Base-by-base conservation (phyloP, 108 stramenopile species). In the Cyclotella sp. region DNA sequence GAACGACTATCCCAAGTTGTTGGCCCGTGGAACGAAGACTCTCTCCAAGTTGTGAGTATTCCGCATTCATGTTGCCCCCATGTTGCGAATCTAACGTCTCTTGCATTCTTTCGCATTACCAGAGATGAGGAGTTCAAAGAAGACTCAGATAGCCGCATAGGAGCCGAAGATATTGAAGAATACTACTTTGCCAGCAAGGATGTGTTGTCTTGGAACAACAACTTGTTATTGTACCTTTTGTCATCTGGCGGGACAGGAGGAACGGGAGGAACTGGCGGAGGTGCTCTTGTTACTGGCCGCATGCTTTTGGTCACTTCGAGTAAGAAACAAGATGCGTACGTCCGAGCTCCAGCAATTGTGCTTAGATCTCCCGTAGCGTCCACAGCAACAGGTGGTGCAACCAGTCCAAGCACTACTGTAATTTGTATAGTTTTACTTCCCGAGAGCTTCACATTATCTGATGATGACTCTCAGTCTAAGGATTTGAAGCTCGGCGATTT, bases 1-100 rank as follows among this genome's bases (percentile, higher is more conserved):
- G 9, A 91, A 95, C 24, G 91, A 98, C 62, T 88, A 97, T 69
- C 94, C 96, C 2, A 88, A 90, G 70, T 84, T 98, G 42, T 82
- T 97, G n/a, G 70, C 78, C 3, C 79, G 87, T 22, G 95, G 94
- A 15, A 78, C 76, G 34, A 85, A 93, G 75, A 91, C 89, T 55
- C 72, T 89, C 18, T 22, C 69, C 13, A 95, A 94, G 70, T 82
- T 96, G 45, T 64, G 13, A 64, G 63, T 11, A 9, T 40, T 42
- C 8, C 6, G 6, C 3, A 19, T 26, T 46, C 43, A 46, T 26
- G 43, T 13, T 64, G 43, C 18, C 39, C 21, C 13, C 34, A 9
- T 9, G 11, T 21, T 46, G 9, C n/a, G 24, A 21, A 3, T 15
- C 45, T 64, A 11, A 26, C 9, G 0, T 47, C 9, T 9, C 61